phyloP scores from a whole-genome alignment of 2,329 filamentous ascomycete genomes.

The Lachnum nothofagi region DNA sequence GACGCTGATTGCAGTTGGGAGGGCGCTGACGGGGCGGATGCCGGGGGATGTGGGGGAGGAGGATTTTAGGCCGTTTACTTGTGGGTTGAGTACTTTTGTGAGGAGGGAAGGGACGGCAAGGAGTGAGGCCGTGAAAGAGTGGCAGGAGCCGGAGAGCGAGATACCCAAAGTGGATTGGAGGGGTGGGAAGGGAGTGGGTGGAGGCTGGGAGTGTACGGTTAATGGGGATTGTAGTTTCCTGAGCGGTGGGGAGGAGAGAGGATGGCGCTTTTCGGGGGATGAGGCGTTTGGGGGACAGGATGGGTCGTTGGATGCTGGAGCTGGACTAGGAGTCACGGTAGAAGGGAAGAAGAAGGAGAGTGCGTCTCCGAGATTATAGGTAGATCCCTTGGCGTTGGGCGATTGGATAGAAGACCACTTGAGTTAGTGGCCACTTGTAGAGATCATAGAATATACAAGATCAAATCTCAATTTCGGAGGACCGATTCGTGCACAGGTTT shows the following conservation, averaged over 20 bases:
- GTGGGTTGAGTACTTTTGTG: constrained; percentile 67
- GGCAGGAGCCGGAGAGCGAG: constrained; percentile 33
- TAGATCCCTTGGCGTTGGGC: too few species aligned
- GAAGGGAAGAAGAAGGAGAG: constrained; percentile 28
- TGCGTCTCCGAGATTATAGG: constrained; percentile 14
- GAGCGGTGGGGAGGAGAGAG: constrained; percentile 73
- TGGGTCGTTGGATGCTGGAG: constrained; percentile 30
- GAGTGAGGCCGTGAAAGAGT: constrained; percentile 34
- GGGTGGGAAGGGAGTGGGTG: constrained; percentile 57
- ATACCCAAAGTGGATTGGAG: constrained; percentile 49
- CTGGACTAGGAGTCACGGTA: constrained; percentile 33
- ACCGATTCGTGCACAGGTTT: too few species aligned
- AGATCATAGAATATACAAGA: too few species aligned
- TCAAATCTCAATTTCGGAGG: too few species aligned
- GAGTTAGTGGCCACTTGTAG: too few species aligned
- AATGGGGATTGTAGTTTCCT: constrained; percentile 87
- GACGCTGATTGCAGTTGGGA: constrained; percentile 77
- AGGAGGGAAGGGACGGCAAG: constrained; percentile 39
- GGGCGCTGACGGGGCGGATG: constrained; percentile 72
- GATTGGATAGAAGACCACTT: too few species aligned
- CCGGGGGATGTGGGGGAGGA: constrained; percentile 66
- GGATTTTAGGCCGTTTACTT: constrained; percentile 83
- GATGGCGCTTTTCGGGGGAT: constrained; percentile 62
- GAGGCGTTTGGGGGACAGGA: constrained; percentile 45
- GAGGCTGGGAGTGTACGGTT: constrained; percentile 72